Evolutionary conservation across 73 alveolate genomes (phyloP).

Genomic region (Breviolum minutum): DNA sequence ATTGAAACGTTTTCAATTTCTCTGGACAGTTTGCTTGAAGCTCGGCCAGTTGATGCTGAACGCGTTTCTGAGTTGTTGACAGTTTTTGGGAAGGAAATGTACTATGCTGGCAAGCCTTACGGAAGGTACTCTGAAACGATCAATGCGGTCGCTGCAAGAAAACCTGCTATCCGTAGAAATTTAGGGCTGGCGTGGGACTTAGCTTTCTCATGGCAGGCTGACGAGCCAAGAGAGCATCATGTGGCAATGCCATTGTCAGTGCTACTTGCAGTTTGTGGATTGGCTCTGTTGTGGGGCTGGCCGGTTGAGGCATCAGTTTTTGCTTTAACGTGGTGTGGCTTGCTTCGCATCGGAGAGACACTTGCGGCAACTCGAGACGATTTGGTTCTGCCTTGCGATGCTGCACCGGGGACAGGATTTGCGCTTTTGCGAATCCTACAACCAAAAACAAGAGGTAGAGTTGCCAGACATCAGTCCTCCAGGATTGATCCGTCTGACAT

Average conservation of each 20-base stretch:
- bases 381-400: no score
- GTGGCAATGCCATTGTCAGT: neutral
- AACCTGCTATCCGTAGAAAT: neutral
- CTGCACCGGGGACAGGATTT: no score
- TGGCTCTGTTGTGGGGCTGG: constrained; percentile 3
- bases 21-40: neutral
- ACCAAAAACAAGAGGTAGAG: no score
- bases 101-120: neutral
- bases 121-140: neutral
- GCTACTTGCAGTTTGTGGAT: neutral
- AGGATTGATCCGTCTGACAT: no score
- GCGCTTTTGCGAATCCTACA: no score
- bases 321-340: neutral
- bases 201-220: neutral
- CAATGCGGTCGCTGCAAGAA: neutral
- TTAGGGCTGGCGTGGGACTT: neutral
- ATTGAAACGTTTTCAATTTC: neutral
- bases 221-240: neutral
- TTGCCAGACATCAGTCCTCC: no score
- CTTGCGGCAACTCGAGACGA: no score
- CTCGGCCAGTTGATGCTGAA: neutral
- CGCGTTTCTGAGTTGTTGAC: neutral
- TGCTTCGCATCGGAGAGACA: no score
- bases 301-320: neutral
- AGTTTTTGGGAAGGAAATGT: neutral